phyloP scores from a whole-genome alignment of 2,329 filamentous ascomycete species.

The Coniochaeta pulveracea region DNA sequence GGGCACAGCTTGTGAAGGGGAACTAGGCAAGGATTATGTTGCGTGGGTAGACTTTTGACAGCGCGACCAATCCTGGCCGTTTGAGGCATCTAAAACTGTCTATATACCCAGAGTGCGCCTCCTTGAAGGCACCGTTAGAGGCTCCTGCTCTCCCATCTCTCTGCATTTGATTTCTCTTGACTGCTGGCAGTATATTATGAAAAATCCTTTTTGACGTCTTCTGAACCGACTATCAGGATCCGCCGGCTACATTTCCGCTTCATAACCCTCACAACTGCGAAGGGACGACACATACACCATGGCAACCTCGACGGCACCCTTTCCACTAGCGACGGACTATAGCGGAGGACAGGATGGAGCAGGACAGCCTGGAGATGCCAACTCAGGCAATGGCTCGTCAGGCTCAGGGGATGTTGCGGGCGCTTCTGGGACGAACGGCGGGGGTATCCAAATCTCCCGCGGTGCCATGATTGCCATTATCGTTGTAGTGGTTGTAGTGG shows the following conservation, averaged over 20 bases:
- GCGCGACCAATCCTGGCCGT: too few species aligned
- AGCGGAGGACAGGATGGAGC: conserved; percentile 18
- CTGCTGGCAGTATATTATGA: too few species aligned
- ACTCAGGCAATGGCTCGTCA: conserved; percentile 12
- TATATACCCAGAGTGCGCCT: conserved; percentile 3
- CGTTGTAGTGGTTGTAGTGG: conserved; percentile 55
- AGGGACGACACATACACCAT: conserved; percentile 24
- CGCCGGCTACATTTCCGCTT: too few species aligned
- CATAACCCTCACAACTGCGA: too few species aligned
- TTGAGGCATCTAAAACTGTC: conserved; percentile 2
- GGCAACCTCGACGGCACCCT: conserved; percentile 25
- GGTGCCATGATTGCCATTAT: conserved; percentile 66
- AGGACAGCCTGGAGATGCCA: not conserved
- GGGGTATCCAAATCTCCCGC: conserved; percentile 51
- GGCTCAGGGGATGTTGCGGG: conserved; percentile 45
- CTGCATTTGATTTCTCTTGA: too few species aligned
- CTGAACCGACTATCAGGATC: too few species aligned
- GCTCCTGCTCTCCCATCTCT: not conserved
- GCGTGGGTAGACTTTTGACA: too few species aligned
- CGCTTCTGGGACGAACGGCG: conserved; percentile 50
- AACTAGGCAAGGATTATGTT: too few species aligned
- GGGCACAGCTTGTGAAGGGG: too few species aligned
- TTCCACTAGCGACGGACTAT: conserved; percentile 31
- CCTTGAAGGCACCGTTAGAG: not conserved
- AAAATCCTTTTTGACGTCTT: too few species aligned